A percentile compares a stretch with the other conserved stretches of the same genome.
Evolutionary conservation across 1,284 basidiomycete genomes (phyloP).

Genomic region (Ceratobasidium sp.): DNA sequence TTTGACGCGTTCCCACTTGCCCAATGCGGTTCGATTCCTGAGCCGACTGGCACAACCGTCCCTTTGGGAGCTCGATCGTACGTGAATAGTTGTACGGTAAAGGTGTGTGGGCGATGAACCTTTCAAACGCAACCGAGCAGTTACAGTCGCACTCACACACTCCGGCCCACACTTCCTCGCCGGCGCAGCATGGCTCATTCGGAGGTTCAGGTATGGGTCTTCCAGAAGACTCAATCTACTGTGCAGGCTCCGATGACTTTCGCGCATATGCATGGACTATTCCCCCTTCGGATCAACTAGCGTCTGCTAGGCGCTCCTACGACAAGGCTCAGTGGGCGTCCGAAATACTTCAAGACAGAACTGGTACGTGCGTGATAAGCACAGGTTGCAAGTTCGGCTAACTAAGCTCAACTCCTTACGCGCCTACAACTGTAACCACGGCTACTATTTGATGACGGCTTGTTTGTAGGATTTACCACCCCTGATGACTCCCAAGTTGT

Average conservation of each 20-base stretch:
- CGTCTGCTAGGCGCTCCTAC: constrained; percentile 9
- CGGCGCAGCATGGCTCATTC: constrained; percentile 36
- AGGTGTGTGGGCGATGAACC: constrained; percentile 19
- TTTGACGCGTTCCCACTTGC: constrained; percentile 37
- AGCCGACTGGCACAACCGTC: neutral
- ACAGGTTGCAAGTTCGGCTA: neutral
- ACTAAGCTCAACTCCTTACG: neutral
- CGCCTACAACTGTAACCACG: neutral
- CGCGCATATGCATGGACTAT: constrained; percentile 34
- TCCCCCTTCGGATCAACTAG: constrained; percentile 14
- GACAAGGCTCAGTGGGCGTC: constrained; percentile 9
- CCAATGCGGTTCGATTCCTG: constrained; percentile 21
- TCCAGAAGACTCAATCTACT: constrained; percentile 40
- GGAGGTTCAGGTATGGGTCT: constrained; percentile 35
- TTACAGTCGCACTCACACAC: neutral
- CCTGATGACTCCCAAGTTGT: constrained; percentile 14
- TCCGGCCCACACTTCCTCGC: neutral
- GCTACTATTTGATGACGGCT: neutral
- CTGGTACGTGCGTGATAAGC: constrained; percentile 22
- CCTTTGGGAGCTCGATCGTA: constrained; percentile 25
- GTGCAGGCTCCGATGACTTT: constrained; percentile 38
- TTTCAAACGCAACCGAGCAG: constrained; percentile 39
- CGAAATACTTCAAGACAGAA: neutral
- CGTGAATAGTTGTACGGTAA: constrained; percentile 33
- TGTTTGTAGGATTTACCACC: constrained; percentile 15